Base-by-base conservation (phyloP, 257 asterid species). In the Gynochthodes officinalis region DNA sequence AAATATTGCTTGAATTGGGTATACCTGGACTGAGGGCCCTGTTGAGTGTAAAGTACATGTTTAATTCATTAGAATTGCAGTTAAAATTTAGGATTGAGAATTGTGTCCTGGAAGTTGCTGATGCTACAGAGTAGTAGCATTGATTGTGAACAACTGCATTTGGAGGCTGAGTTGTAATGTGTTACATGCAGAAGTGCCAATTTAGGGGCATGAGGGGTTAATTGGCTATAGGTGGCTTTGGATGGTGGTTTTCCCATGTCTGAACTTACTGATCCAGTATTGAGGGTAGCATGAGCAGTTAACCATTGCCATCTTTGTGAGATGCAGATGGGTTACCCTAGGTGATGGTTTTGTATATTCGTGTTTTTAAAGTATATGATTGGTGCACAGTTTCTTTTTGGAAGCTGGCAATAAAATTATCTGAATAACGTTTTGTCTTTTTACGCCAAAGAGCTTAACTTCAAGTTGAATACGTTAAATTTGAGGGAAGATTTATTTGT, bases 281-380 rank as follows among this genome's bases (percentile, higher is more conserved):
- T 46, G 43, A 28, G 64, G 64, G 27, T n/a, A n/a, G 35, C 33
- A 58, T 60, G 32, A 30, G 6, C 43, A 63, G 71, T 64, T 63
- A 39, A 73, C 57, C 44, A 37, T 52, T 39, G 14, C 28, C 11
- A 23, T 25, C 30, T 28, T 19, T 28, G 44, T 21, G 28, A 7
- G 23, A 49, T 39, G 63, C 11, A 54, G 39, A 44, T 46, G 6
- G 75, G 59, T 57, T 57, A 19, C 33, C 63, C 33, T 23, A 27
- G 63, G 18, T 35, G 23, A 57, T 57, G 63, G 13, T 57, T 32
- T 9, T 21, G 63, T 57, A 57, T 25, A 57, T 11, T 32, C n/a
- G 14, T 57, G 12, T 57, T 57, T 27, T 14, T 23, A 9, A 57
- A 32, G n/a, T 25, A 57, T 57, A 19, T 33, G 27, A 46, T 15